A percentile compares a stretch with the other conserved stretches of the same genome.
Evolutionary conservation across 305 asterid species (phyloP).

Genomic region (Solanum hybrid): DNA sequence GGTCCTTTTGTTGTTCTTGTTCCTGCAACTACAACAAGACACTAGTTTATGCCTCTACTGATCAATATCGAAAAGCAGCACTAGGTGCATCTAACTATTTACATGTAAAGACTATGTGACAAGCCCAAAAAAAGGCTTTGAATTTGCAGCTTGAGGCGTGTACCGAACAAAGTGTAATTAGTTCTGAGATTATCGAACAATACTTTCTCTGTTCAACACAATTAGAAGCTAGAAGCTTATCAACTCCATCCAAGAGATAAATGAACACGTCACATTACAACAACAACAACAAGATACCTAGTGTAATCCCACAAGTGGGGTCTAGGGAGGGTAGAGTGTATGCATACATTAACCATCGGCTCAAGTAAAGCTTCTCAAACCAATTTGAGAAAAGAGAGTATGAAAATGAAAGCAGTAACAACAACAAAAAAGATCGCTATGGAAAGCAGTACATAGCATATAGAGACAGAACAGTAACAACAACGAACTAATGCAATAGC

Average conservation of each 20-base stretch:
- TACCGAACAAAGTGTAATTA: not conserved
- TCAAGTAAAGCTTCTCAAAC: not conserved
- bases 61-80: not conserved
- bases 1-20: conserved; percentile 16
- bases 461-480: not conserved
- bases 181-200: not conserved
- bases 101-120: not conserved
- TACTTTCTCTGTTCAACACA: not conserved
- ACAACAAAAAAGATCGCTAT: not conserved
- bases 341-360: not conserved
- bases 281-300: not conserved
- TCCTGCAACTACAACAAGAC: conserved; percentile 23
- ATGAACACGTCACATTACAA: not conserved
- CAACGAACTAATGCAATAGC: not conserved
- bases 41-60: not conserved
- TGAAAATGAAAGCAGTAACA: not conserved
- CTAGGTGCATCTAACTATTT: not conserved
- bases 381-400: not conserved
- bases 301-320: not conserved
- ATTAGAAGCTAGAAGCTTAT: not conserved
- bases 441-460: not conserved
- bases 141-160: not conserved
- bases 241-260: not conserved
- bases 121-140: not conserved
- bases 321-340: not conserved